These are phyloP conservation scores for Metschnikowia sp. DNA, from an alignment of 805 yeast genomes.

Conservation along the genomic window DNA sequence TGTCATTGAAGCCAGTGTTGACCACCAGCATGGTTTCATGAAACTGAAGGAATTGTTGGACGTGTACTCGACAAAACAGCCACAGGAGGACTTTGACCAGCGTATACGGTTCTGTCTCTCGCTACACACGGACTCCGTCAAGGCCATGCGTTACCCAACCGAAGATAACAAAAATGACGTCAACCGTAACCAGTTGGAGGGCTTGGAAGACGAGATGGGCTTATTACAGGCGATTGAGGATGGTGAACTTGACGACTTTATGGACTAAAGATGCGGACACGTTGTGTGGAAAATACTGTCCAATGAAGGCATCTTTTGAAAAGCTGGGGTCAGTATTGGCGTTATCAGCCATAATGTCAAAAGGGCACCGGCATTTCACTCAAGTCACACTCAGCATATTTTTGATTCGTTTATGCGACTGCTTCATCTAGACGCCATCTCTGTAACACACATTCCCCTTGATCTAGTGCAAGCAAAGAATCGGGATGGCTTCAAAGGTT, in stretches of 20 bases:
- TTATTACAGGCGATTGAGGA: conserved; percentile 49
- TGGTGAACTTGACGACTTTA: conserved; percentile 51
- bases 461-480: too few relatives aligned
- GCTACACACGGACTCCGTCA: conserved; percentile 86
- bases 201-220: conserved; percentile 40
- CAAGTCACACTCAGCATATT: too few relatives aligned
- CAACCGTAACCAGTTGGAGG: conserved; percentile 27
- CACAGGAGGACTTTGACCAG: conserved; percentile 85
- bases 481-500: too few relatives aligned
- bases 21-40: conserved; percentile 88
- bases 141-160: conserved; percentile 88
- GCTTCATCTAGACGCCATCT: too few relatives aligned
- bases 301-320: too few relatives aligned
- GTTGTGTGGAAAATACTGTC: neutral
- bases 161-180: conserved; percentile 32
- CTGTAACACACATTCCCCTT: too few relatives aligned
- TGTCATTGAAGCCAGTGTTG: conserved; percentile 90
- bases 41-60: conserved; percentile 84
- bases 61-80: conserved; percentile 81
- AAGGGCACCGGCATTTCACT: too few relatives aligned
- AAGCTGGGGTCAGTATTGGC: too few relatives aligned
- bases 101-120: conserved; percentile 90
- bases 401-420: too few relatives aligned
- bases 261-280: conserved; percentile 28
- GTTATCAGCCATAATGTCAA: too few relatives aligned